Evolutionary conservation across 2,329 filamentous ascomycete species (phyloP).

Genomic region (Fusarium sp.): DNA sequence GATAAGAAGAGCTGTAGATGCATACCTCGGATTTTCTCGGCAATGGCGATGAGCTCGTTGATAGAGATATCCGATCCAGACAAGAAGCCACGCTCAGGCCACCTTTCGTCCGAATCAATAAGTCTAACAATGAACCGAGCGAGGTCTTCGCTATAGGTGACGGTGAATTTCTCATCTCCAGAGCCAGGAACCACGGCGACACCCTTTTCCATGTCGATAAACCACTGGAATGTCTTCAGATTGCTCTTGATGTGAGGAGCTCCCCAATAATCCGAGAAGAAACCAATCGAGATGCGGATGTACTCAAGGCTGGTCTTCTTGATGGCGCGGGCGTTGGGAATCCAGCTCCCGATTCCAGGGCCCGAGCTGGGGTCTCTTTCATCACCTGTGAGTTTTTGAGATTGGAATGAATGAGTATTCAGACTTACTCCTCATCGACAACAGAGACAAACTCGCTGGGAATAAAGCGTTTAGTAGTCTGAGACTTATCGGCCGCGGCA

Average conservation of each 20-base stretch:
- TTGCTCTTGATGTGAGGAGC: background rate
- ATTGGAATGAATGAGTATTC: background rate
- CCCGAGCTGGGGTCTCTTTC: background rate
- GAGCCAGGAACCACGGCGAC: background rate
- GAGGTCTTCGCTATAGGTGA: slow-evolving; percentile 1
- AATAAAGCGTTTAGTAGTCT: background rate
- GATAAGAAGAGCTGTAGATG: too few relatives aligned
- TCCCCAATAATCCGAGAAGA: background rate
- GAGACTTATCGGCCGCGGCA: background rate
- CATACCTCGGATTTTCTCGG: background rate
- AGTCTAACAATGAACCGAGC: background rate
- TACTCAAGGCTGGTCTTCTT: background rate
- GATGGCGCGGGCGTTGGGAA: background rate
- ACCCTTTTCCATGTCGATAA: background rate
- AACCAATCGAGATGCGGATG: background rate
- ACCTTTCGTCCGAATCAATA: background rate
- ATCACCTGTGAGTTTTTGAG: background rate
- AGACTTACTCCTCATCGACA: background rate
- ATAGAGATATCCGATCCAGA: background rate
- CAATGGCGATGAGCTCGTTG: background rate
- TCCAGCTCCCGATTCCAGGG: background rate
- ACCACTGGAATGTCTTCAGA: background rate
- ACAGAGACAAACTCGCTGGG: background rate
- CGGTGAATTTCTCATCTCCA: background rate
- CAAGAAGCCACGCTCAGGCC: background rate